Conservation (phyloP, 2,329 filamentous ascomycete species). For the Hymenoscyphus linearis region DNA sequence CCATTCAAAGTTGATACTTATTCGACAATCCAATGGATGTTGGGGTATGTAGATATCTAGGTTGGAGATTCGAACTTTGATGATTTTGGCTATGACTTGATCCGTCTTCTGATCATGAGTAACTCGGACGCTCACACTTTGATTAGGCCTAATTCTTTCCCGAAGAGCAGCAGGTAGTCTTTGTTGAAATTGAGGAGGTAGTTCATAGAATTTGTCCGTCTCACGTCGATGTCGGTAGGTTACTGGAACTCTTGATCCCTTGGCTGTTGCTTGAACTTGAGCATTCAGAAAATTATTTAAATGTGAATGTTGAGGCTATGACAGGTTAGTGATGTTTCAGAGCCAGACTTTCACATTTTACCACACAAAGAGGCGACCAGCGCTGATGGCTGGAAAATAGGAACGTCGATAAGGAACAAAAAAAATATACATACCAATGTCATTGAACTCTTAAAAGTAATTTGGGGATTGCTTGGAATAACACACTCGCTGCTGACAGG, state of each 20-base stretch:
- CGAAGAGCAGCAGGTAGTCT: conserved; percentile 61
- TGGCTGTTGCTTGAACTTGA: conserved; percentile 51
- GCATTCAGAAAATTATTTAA: conserved; percentile 84
- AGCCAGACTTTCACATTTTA: not conserved
- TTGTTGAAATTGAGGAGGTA: conserved; percentile 54
- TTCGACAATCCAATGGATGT: conserved; percentile 78
- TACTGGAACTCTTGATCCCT: conserved; percentile 59
- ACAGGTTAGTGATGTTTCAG: conserved; percentile 13
- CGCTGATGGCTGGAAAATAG: no score
- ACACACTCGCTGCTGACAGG: conserved; percentile 67
- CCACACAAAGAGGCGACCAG: not conserved
- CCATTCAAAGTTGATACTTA: conserved; percentile 94
- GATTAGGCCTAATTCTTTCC: conserved; percentile 52
- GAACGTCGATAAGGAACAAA: not conserved
- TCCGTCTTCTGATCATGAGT: conserved; percentile 70
- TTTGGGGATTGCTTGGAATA: conserved; percentile 53
- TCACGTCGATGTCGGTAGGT: conserved; percentile 79
- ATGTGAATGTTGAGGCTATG: conserved; percentile 68
- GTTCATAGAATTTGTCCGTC: conserved; percentile 76
- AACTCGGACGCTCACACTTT: conserved; percentile 62
- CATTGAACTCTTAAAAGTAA: conserved; percentile 84
- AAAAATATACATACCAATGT: conserved; percentile 62
- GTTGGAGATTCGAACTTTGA: conserved; percentile 85
- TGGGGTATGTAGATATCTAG: conserved; percentile 80
- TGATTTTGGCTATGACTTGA: conserved; percentile 71